A percentile compares a stretch with the other conserved stretches of the same genome.
Conservation (phyloP, 768 basidiomycete genomes). For the Suillus discolor region DNA sequence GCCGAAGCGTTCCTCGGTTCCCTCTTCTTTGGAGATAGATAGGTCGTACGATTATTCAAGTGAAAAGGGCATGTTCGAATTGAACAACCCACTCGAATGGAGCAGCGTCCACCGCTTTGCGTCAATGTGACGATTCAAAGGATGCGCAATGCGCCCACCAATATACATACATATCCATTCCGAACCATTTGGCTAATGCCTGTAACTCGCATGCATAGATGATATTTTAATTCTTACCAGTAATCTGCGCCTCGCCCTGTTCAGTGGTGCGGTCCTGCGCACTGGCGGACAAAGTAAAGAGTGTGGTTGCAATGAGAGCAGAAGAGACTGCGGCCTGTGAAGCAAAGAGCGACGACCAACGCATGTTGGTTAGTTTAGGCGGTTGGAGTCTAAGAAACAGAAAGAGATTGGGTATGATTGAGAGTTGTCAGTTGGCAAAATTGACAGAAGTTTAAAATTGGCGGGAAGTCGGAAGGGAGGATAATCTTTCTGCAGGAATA, state of each 20-base stretch:
- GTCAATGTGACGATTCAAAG: not conserved
- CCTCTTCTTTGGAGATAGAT: not conserved
- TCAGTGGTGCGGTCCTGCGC: slow-evolving; percentile 37
- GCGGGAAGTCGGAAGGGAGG: not conserved
- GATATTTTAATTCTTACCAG: slow-evolving; percentile 27
- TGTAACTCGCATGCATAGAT: not conserved
- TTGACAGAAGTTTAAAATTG: slow-evolving; percentile 9
- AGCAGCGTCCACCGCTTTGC: not conserved
- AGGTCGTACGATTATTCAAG: not conserved
- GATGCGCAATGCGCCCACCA: no score
- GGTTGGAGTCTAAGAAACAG: not conserved
- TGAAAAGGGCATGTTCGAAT: not conserved
- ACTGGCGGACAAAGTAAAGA: slow-evolving; percentile 7
- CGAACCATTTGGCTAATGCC: not conserved
- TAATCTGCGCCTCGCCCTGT: slow-evolving; percentile 39
- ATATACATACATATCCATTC: no score
- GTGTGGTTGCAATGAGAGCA: slow-evolving; percentile 10
- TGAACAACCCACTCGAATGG: not conserved
- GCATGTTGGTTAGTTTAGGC: slow-evolving; percentile 14
- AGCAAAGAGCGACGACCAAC: slow-evolving; percentile 22
- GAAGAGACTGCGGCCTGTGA: slow-evolving; percentile 5
- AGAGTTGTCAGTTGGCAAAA: not conserved
- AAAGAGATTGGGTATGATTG: not conserved
- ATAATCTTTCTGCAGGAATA: not conserved
- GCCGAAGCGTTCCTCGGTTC: not conserved